Evolutionary conservation across 495 filamentous ascomycete genomes (phyloP), one percentile per base, ranked within the genome.

Genomic region (Aspergillus sclerotiicarbonarius): DNA sequence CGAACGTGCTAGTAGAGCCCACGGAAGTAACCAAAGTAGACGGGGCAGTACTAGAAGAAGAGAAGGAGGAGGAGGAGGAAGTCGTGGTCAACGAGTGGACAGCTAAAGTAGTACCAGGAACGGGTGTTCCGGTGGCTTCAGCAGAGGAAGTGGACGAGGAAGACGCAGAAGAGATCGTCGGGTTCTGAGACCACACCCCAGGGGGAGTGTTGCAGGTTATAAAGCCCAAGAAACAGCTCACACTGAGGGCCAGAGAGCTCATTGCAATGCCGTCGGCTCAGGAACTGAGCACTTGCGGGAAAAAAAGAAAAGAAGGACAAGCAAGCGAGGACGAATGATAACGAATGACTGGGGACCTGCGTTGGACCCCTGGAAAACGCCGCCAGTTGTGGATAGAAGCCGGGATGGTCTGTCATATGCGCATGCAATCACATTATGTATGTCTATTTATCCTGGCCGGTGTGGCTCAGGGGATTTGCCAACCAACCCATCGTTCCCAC

Each of bases 141-240:
- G 29, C 31, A 8, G 55, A 37, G 1, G 54, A 37, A 44, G 33
- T 43, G 18, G 19, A 16, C 19, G 39, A 45, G 20, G 43, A 35
- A 51, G 62, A 54, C 6, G 63, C 16, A 16, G 47, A 33, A 50
- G 31, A 31, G 25, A 71, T 66, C 45, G 62, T 64, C 31, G 71
- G 70, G 2, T 25, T 57, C 18, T 45, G 31, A 50, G 67, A 64
- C 66, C 65, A 75, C 57, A 65, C 67, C 49, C 71, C 72, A 9
- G 68, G 70, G 65, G 62, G 63, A 51, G 72, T 70, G 57, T 66
- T 61, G 69, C 72, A 75, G 41, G 69, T 73, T 72, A 75, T 69
- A 71, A 75, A 58, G 32, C 67, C 72, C 37, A 66, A 69, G 65
- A 62, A 75, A 47, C 72, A 73, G 29, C 62, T 65, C 18, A 65